phyloP scores from a whole-genome alignment of 371 early-diverging fungal species.

The Apophysomyces trapeziformis region DNA sequence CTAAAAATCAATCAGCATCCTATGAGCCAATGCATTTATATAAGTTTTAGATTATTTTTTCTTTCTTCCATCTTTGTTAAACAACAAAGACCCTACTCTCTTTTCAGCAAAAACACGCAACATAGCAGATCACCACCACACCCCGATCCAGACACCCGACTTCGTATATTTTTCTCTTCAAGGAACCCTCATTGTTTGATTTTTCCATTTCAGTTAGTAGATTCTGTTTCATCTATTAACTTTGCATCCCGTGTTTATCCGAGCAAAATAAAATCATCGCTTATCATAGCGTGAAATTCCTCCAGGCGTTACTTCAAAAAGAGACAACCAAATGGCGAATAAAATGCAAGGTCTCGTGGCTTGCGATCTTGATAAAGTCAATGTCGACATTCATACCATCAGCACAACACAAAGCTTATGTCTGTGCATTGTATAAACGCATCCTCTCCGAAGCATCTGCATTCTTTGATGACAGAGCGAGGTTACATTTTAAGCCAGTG shows the following conservation, averaged over 20 bases:
- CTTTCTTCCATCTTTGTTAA: background rate
- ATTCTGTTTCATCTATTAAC: no score
- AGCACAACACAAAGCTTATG: slow-evolving; percentile 31
- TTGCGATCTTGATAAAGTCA: background rate
- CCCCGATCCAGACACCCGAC: no score
- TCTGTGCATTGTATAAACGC: slow-evolving; percentile 40
- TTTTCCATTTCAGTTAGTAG: no score
- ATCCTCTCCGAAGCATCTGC: slow-evolving; percentile 33
- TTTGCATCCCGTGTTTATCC: no score
- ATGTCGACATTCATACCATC: slow-evolving; percentile 17
- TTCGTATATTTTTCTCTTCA: no score
- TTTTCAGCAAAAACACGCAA: no score
- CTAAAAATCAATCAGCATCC: background rate
- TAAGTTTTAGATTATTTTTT: background rate
- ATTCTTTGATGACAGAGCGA: slow-evolving; percentile 53
- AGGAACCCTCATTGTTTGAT: no score
- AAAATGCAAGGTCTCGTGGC: background rate
- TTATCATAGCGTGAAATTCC: no score
- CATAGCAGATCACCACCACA: no score
- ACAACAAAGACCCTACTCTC: background rate
- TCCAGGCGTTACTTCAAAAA: background rate
- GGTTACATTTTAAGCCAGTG: slow-evolving; percentile 22
- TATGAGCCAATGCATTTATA: background rate
- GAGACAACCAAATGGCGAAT: background rate
- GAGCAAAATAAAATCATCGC: no score